These are phyloP conservation scores for Apiospora koreana DNA, from an alignment of 2,329 filamentous ascomycete genomes.

Conservation along the genomic window DNA sequence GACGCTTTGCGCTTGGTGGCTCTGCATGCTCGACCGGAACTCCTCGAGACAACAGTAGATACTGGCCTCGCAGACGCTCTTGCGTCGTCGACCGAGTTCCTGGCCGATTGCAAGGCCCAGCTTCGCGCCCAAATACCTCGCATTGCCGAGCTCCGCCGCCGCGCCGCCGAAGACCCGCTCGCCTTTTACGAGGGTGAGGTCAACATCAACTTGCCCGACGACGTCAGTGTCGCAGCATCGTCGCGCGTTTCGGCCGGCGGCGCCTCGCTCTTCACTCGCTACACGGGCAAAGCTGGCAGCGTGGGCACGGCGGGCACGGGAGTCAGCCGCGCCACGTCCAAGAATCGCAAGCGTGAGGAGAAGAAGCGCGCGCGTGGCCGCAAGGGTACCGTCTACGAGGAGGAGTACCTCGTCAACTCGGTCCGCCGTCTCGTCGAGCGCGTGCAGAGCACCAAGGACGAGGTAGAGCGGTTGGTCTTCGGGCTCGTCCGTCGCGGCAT, in stretches of 20 bases:
- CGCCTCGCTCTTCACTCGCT: slow-evolving; percentile 89
- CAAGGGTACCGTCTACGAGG: slow-evolving; percentile 96
- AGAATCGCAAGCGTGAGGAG: slow-evolving; percentile 88
- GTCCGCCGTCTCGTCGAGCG: slow-evolving; percentile 81
- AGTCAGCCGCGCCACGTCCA: slow-evolving; percentile 77
- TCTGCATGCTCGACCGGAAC: slow-evolving; percentile 57
- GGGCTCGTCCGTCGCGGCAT: slow-evolving; percentile 79
- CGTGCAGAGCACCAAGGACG: slow-evolving; percentile 70
- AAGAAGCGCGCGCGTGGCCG: slow-evolving; percentile 92
- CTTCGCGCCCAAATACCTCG: slow-evolving; percentile 83
- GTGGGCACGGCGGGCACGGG: slow-evolving; percentile 71
- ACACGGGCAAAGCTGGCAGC: slow-evolving; percentile 70
- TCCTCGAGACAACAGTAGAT: slow-evolving; percentile 73
- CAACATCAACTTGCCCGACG: slow-evolving; percentile 78
- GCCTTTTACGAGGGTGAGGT: slow-evolving; percentile 83
- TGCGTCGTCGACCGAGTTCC: slow-evolving; percentile 81
- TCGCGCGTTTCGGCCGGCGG: slow-evolving; percentile 78
- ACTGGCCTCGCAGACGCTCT: slow-evolving; percentile 78
- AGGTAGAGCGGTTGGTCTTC: slow-evolving; percentile 74
- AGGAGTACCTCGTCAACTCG: slow-evolving; percentile 92
- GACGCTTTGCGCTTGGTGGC: slow-evolving; percentile 82
- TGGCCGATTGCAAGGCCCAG: slow-evolving; percentile 90
- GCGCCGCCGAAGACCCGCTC: slow-evolving; percentile 82
- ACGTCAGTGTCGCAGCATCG: slow-evolving; percentile 82
- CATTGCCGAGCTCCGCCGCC: slow-evolving; percentile 76